Base-by-base conservation (phyloP, 2,329 filamentous ascomycete genomes). In the Alternaria sp. region DNA sequence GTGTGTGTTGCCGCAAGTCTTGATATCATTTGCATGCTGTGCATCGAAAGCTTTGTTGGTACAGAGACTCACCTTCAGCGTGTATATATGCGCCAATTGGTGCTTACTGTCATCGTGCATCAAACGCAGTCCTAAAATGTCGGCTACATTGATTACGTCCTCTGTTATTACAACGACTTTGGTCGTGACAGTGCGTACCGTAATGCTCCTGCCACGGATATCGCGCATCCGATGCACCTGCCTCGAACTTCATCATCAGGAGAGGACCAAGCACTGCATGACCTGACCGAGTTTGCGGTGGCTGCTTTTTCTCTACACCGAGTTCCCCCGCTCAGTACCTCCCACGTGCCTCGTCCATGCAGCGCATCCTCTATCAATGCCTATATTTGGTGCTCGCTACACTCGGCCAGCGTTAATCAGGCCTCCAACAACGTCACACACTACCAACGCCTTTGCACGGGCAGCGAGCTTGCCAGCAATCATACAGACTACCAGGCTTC, bases 351-450 rank as follows among this genome's bases (percentile, higher is more conserved):
- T 30, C 28, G 10, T 30, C 14, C 10, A 50, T 27, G 20, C 46
- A 11, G 46, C 3, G 40, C 20, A 43, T 25, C 32, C 20, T 11
- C 46, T 50, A 38, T 50, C 46, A 20, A 50, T 50, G 36, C 20
- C 46, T 50, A 50, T 50, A 27, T 50, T 50, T 50, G 46, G 46
- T 25, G 46, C 18, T 50, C 46, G 46, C 46, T 50, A 27, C 20
- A 36, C 46, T 36, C 20, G 30, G 46, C 46, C 46, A 50, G 16
- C 16, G 46, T 38, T n/a, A 38, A 8, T 25, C 46, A 50, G 46
- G 46, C 46, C 30, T 36, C 27, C 44, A 34, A 25, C 28, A 46
- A 50, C 45, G 38, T 59, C 52, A 50, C 27, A 30, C 43, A 12
- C 27, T 27, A 34, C 41, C 50, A 34, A 41, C 32, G 20, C 25